These are phyloP conservation scores for Mucor lusitanicus DNA, from an alignment of 371 early-diverging fungal genomes.

Conservation along the genomic window DNA sequence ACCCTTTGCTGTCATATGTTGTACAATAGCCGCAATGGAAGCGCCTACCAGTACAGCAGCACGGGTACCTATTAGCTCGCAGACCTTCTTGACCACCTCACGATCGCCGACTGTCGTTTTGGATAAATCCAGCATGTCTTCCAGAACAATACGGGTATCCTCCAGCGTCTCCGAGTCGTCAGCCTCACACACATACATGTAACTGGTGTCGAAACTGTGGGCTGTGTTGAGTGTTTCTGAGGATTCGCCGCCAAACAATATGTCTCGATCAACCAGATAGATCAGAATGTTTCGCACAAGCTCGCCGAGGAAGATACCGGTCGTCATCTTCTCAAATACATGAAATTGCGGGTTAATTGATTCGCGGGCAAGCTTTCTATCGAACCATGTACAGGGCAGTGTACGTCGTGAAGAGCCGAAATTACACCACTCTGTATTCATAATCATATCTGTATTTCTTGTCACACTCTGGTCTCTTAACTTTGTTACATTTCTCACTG, in stretches of 20 bases:
- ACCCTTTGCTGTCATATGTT: slow-evolving; percentile 43
- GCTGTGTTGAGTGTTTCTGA: slow-evolving; percentile 63
- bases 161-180: slow-evolving; percentile 51
- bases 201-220: slow-evolving; percentile 77
- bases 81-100: slow-evolving; percentile 65
- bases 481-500: slow-evolving; percentile 73
- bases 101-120: slow-evolving; percentile 62
- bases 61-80: slow-evolving; percentile 69
- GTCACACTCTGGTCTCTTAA: slow-evolving; percentile 32
- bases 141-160: slow-evolving; percentile 64
- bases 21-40: slow-evolving; percentile 66
- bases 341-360: slow-evolving; percentile 79
- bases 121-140: slow-evolving; percentile 55
- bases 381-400: slow-evolving; percentile 85
- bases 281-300: slow-evolving; percentile 76
- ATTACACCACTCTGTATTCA: slow-evolving; percentile 90
- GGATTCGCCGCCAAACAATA: slow-evolving; percentile 73
- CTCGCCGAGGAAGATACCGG: slow-evolving; percentile 95
- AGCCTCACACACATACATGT: slow-evolving; percentile 64
- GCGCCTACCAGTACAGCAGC: slow-evolving; percentile 72
- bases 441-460: slow-evolving; percentile 72
- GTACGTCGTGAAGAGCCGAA: slow-evolving; percentile 74
- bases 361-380: slow-evolving; percentile 76
- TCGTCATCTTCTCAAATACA: slow-evolving; percentile 93
- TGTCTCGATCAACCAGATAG: slow-evolving; percentile 75